Evolutionary conservation across 2,329 filamentous ascomycete species (phyloP), one percentile per base, ranked within the genome.

Genomic region (Ophiocordyceps camponoti-rufipedis): DNA sequence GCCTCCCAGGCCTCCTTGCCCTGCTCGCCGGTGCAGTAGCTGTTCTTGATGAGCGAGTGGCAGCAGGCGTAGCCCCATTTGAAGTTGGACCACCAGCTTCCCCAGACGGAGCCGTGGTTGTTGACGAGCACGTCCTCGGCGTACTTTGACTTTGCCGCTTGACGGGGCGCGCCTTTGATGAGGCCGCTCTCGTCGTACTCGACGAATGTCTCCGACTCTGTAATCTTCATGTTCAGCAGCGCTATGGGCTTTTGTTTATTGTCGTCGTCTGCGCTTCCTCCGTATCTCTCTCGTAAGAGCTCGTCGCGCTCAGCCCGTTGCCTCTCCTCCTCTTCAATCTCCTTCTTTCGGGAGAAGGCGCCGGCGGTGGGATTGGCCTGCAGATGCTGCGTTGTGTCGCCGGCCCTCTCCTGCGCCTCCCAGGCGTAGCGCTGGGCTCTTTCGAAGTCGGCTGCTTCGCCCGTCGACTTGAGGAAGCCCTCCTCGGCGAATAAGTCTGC

Each of bases 281-380:
- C 89, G 53, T 96, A 96, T 58, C 85, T 89, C 7, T 88, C 85
- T 41, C 80, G 65, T 5, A 96, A 67, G 43, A 78, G 70, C 58
- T 80, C 84, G 54, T 79, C 75, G 49, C 78, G 72, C 39, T 82
- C 77, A 31, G 74, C 70, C 41, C 78, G 78, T 59, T 80, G 82
- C 52, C 71, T 69, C 50, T 85, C 79, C 2, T 74, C 74, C 50
- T 89, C 86, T 47, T 84, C 79, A 8, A 72, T 66, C 56, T 91
- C 83, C 58, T 86, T 85, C 63, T 85, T 88, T 32, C 87, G 78
- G 51, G 79, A 74, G 47, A 88, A 78, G 54, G 91, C 88, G 46
- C 89, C 91, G 1, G 87, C 87, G 0, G 91, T 98, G 1, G 91
- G 91, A 58, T 98, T 98, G 28, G 91, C 91, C 61, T 98, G 91